Evolutionary conservation across 495 filamentous ascomycete genomes (phyloP).

Genomic region (Aspergillus cristatus): DNA sequence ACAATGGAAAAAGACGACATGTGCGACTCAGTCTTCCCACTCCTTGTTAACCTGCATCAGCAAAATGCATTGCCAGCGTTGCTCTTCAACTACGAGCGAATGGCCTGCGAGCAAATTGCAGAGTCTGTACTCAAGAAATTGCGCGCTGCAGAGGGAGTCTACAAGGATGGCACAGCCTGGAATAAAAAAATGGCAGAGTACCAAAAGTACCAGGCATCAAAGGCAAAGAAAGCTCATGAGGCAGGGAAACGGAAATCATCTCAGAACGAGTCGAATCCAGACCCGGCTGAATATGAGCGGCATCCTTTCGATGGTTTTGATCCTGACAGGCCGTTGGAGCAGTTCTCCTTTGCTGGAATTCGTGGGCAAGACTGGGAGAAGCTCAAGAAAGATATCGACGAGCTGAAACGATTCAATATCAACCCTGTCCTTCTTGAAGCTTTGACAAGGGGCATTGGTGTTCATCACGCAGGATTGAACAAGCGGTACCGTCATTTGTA

Average conservation of each 20-base stretch:
- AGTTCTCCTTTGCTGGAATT: slow-evolving; percentile 57
- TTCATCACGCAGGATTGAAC: slow-evolving; percentile 75
- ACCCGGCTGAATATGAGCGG: slow-evolving; percentile 43
- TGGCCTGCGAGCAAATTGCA: slow-evolving; percentile 49
- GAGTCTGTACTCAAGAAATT: slow-evolving; percentile 39
- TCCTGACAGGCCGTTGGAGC: slow-evolving; percentile 49
- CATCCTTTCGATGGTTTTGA: slow-evolving; percentile 53
- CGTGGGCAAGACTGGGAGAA: slow-evolving; percentile 20
- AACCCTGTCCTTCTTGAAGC: slow-evolving; percentile 41
- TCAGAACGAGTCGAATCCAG: slow-evolving; percentile 40
- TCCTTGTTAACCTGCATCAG: slow-evolving; percentile 43
- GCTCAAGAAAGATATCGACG: slow-evolving; percentile 36
- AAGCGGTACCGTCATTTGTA: slow-evolving; percentile 59
- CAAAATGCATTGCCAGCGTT: slow-evolving; percentile 62
- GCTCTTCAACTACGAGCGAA: slow-evolving; percentile 67
- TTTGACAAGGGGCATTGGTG: slow-evolving; percentile 56
- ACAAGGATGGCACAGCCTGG: slow-evolving; percentile 53
- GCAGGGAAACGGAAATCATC: slow-evolving; percentile 11
- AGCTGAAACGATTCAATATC: too few species aligned
- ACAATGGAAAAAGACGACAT: neutral
- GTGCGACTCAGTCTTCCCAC: slow-evolving; percentile 11
- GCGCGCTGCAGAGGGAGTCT: slow-evolving; percentile 40
- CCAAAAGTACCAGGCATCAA: neutral
- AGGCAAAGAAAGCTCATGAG: neutral
- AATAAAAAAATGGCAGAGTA: slow-evolving; percentile 40